Conservation (phyloP, 2,329 filamentous ascomycete species). For the Penicillium sp. region DNA sequence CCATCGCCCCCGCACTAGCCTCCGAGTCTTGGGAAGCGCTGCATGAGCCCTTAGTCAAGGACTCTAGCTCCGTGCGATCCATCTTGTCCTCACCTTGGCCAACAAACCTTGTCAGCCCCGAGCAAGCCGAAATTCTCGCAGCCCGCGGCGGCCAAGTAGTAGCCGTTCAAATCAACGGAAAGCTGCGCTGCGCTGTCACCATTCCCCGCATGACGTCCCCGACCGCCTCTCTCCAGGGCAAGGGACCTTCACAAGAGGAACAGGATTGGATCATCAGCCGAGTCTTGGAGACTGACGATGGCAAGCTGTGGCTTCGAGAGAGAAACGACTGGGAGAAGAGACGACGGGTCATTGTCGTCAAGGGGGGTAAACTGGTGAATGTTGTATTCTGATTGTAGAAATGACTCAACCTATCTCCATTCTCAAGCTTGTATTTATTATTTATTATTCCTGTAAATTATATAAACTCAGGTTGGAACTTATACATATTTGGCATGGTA, state of each 20-base stretch:
- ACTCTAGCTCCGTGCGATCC: conserved; percentile 20
- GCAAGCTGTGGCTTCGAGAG: conserved; percentile 51
- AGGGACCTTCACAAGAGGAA: conserved; percentile 34
- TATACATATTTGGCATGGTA: no score
- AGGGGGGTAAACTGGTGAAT: conserved; percentile 65
- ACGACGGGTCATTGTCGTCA: conserved; percentile 63
- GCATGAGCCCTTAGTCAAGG: conserved; percentile 22
- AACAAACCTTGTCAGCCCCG: conserved; percentile 33
- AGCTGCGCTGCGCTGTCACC: conserved; percentile 62
- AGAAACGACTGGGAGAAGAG: conserved; percentile 49
- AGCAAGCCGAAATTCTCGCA: conserved; percentile 42
- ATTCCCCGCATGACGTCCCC: conserved; percentile 53
- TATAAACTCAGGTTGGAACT: neutral
- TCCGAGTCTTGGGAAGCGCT: conserved; percentile 74
- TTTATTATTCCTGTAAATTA: conserved; percentile 4
- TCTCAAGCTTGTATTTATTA: conserved; percentile 4
- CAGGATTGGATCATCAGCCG: conserved; percentile 58
- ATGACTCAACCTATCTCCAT: conserved; percentile 1
- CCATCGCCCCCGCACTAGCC: conserved; percentile 71
- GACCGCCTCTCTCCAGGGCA: conserved; percentile 9
- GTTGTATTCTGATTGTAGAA: conserved; percentile 53
- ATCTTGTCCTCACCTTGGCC: conserved; percentile 57
- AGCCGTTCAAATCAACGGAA: conserved; percentile 77
- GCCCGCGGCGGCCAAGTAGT: conserved; percentile 49
- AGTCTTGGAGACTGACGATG: conserved; percentile 59